phyloP scores from a whole-genome alignment of 1,284 basidiomycete genomes.

The Trichosporon faecale region DNA sequence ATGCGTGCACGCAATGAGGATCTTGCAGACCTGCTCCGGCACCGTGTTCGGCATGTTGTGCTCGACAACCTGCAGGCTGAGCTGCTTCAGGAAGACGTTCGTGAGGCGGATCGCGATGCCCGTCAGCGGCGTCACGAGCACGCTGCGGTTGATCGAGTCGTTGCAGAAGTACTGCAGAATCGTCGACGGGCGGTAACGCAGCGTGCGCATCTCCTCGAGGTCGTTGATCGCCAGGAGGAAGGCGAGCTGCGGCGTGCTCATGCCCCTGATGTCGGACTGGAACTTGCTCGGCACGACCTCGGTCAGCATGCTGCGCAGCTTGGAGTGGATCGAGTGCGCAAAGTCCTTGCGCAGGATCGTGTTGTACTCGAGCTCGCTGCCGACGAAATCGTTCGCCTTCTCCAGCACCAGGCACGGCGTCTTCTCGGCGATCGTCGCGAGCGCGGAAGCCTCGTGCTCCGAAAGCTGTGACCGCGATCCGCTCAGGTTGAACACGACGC shows the following conservation, averaged over 20 bases:
- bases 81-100: slow-evolving; percentile 59
- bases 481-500: slow-evolving; percentile 64
- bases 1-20: slow-evolving; percentile 80
- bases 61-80: slow-evolving; percentile 69
- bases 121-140: slow-evolving; percentile 67
- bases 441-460: slow-evolving; percentile 64
- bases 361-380: slow-evolving; percentile 90
- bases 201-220: slow-evolving; percentile 81
- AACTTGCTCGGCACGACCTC: slow-evolving; percentile 66
- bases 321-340: slow-evolving; percentile 63
- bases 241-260: slow-evolving; percentile 79
- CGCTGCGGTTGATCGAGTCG: slow-evolving; percentile 72
- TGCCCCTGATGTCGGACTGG: slow-evolving; percentile 67
- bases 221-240: slow-evolving; percentile 85
- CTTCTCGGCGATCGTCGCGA: slow-evolving; percentile 78
- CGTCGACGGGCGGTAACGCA: slow-evolving; percentile 74
- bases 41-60: slow-evolving; percentile 74
- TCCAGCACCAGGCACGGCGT: slow-evolving; percentile 84
- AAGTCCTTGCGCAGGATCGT: slow-evolving; percentile 87
- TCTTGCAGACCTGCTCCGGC: slow-evolving; percentile 68
- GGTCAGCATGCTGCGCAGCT: slow-evolving; percentile 64
- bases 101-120: slow-evolving; percentile 78
- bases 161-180: slow-evolving; percentile 87
- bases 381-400: slow-evolving; percentile 75
- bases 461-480: slow-evolving; percentile 52